phyloP scores from a whole-genome alignment of 1,284 basidiomycete species.

The Schizophyllum amplum region DNA sequence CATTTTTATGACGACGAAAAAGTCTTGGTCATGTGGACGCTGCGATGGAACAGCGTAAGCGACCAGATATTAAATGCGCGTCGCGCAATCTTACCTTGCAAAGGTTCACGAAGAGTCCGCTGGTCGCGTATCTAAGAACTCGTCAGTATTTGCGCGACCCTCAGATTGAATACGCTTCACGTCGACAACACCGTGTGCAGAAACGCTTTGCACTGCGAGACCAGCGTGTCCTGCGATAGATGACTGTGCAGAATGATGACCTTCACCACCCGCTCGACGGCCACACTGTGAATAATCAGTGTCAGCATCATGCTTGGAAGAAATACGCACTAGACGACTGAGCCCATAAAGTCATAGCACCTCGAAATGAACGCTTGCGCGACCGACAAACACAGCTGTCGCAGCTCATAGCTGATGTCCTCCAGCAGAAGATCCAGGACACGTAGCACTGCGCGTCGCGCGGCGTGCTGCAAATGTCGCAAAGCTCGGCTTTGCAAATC shows the following conservation, averaged over 20 bases:
- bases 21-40: conserved; percentile 38
- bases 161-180: conserved; percentile 23
- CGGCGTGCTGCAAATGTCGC: conserved; percentile 39
- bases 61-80: background rate
- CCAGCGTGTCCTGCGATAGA: conserved; percentile 48
- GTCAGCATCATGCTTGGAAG: background rate
- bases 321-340: conserved; percentile 41
- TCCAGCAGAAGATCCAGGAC: conserved; percentile 41
- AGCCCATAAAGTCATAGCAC: conserved; percentile 44
- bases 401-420: conserved; percentile 54
- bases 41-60: conserved; percentile 17
- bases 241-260: conserved; percentile 39
- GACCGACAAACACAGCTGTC: conserved; percentile 51
- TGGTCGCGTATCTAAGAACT: conserved; percentile 36
- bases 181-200: conserved; percentile 41
- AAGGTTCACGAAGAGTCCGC: conserved; percentile 46
- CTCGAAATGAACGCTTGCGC: conserved; percentile 54
- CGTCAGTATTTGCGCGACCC: conserved; percentile 4
- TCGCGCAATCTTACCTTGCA: conserved; percentile 39
- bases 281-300: conserved; percentile 19
- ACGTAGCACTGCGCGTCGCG: conserved; percentile 45
- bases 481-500: conserved; percentile 50
- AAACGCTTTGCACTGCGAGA: conserved; percentile 46
- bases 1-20: conserved; percentile 47
- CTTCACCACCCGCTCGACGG: conserved; percentile 40